Evolutionary conservation across 2,329 filamentous ascomycete genomes (phyloP).

Genomic region (Verticillium isaacii): DNA sequence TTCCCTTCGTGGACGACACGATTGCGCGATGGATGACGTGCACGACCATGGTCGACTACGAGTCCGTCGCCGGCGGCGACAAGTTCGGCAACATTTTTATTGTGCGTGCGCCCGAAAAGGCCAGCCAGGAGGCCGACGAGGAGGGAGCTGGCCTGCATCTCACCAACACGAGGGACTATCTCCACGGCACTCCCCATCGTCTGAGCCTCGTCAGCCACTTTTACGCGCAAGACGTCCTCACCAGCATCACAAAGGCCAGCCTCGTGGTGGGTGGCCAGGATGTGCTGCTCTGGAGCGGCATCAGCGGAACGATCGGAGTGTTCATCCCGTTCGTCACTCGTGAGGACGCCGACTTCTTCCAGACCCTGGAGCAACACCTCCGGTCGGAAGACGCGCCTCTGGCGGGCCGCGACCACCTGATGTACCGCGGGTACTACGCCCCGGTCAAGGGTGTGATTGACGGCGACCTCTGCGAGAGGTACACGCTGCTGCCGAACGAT

Average conservation of each 20-base stretch:
- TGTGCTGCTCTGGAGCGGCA: slow-evolving; percentile 85
- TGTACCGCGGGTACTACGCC: slow-evolving; percentile 92
- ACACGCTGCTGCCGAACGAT: slow-evolving; percentile 75
- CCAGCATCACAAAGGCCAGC: slow-evolving; percentile 81
- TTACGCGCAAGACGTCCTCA: slow-evolving; percentile 88
- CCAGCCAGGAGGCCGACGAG: slow-evolving; percentile 86
- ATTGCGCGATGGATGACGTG: slow-evolving; percentile 88
- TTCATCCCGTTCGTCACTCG: slow-evolving; percentile 87
- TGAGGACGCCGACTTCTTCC: slow-evolving; percentile 97
- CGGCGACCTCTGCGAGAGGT: slow-evolving; percentile 92
- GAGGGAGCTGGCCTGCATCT: slow-evolving; percentile 86
- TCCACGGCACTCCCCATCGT: slow-evolving; percentile 83
- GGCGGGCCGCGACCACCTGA: slow-evolving; percentile 88
- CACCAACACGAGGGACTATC: slow-evolving; percentile 83
- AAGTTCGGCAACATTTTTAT: slow-evolving; percentile 98
- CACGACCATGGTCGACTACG: slow-evolving; percentile 94
- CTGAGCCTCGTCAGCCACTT: slow-evolving; percentile 83
- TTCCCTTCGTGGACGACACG: slow-evolving; percentile 89
- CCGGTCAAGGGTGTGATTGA: slow-evolving; percentile 97
- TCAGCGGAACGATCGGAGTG: slow-evolving; percentile 92
- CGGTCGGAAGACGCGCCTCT: slow-evolving; percentile 81
- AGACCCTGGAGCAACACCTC: slow-evolving; percentile 84
- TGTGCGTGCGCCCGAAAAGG: slow-evolving; percentile 78
- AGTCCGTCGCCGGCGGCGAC: slow-evolving; percentile 89
- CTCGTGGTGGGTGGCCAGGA: slow-evolving; percentile 90